A percentile compares a stretch with the other conserved stretches of the same genome.
These are phyloP conservation scores for Pseudozyma sp. DNA, from an alignment of 1,284 basidiomycete species.

Conservation along the genomic window DNA sequence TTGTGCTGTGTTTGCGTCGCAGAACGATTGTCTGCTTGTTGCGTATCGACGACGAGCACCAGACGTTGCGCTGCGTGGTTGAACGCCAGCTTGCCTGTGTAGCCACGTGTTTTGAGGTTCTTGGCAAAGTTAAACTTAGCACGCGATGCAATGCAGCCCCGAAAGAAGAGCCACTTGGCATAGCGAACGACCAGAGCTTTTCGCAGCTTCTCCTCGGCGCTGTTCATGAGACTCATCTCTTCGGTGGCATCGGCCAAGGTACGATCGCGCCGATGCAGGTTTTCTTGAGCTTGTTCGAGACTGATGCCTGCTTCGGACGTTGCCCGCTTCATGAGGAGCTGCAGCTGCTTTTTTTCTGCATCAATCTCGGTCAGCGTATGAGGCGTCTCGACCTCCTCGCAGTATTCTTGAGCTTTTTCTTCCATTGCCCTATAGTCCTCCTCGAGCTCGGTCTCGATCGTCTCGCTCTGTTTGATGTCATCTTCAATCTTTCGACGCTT, in stretches of 20 bases:
- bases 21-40: slow-evolving; percentile 14
- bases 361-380: slow-evolving; percentile 75
- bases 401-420: slow-evolving; percentile 76
- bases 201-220: slow-evolving; percentile 30
- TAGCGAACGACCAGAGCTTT: slow-evolving; percentile 33
- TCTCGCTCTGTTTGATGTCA: slow-evolving; percentile 68
- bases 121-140: slow-evolving; percentile 85
- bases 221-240: slow-evolving; percentile 76
- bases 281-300: slow-evolving; percentile 80
- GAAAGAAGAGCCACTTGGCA: slow-evolving; percentile 85
- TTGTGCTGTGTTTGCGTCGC: slow-evolving; percentile 77
- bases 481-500: slow-evolving; percentile 42
- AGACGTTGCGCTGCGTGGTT: slow-evolving; percentile 80
- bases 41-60: slow-evolving; percentile 75
- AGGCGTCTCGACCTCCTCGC: slow-evolving; percentile 74
- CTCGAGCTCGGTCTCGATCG: slow-evolving; percentile 73
- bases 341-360: slow-evolving; percentile 75
- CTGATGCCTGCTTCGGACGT: slow-evolving; percentile 76
- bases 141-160: slow-evolving; percentile 83
- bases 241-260: slow-evolving; percentile 72
- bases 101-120: slow-evolving; percentile 83
- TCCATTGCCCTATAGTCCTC: slow-evolving; percentile 69
- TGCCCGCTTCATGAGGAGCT: slow-evolving; percentile 78
- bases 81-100: slow-evolving; percentile 73
- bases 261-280: slow-evolving; percentile 73